These are phyloP conservation scores for Casuarina cunninghamiana DNA, from an alignment of 306 rosid species.

Conservation along the genomic window DNA sequence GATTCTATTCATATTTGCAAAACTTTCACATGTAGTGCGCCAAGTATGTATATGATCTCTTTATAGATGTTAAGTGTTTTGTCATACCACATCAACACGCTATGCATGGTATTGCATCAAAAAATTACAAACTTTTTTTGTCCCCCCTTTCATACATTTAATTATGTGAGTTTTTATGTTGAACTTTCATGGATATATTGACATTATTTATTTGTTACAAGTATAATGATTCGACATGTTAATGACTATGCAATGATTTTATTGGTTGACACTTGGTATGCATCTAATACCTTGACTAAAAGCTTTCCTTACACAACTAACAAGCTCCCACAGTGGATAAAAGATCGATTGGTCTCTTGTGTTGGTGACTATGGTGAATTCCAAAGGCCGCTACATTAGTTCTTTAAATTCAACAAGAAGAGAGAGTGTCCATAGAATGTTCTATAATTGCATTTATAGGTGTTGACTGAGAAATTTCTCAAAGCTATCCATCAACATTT, in stretches of 20 bases:
- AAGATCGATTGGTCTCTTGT: constrained; percentile 62
- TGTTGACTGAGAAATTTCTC: too few relatives aligned
- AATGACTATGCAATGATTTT: constrained; percentile 84
- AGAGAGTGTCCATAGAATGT: too few relatives aligned
- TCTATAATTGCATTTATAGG: too few relatives aligned
- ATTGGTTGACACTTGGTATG: constrained; percentile 69
- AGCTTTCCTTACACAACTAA: constrained; percentile 58
- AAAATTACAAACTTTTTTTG: too few relatives aligned
- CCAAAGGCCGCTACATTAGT: constrained; percentile 72
- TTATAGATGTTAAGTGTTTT: constrained; percentile 16
- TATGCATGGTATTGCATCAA: too few relatives aligned
- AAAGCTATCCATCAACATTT: too few relatives aligned
- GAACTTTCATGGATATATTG: too few relatives aligned
- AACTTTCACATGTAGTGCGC: too few relatives aligned
- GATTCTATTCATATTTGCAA: neutral
- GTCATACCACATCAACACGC: neutral
- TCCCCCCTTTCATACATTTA: too few relatives aligned
- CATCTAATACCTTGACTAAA: constrained; percentile 62
- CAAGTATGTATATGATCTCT: too few relatives aligned
- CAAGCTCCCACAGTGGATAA: constrained; percentile 90
- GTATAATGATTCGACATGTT: constrained; percentile 89
- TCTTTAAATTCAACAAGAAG: constrained; percentile 60
- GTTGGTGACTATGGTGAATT: constrained; percentile 70
- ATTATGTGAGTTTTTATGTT: too few relatives aligned
- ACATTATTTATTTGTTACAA: constrained; percentile 20